Base-by-base conservation (phyloP, 2,329 filamentous ascomycete genomes). In the Fusarium sp. region DNA sequence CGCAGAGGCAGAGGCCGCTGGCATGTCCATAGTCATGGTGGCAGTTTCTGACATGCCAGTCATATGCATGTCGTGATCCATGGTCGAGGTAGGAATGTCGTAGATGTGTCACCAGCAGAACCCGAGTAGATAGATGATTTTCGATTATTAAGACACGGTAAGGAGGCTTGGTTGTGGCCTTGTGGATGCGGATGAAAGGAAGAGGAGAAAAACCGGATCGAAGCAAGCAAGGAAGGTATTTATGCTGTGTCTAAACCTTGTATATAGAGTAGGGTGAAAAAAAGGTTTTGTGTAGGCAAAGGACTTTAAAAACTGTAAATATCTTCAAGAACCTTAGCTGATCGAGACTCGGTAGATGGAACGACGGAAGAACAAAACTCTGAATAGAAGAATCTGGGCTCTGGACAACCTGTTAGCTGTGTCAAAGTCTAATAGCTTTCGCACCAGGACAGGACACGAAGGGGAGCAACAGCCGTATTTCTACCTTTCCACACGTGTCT, bases 21-120 rank as follows among this genome's bases (percentile, higher is more conserved):
- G 30, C 68, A 75, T 75, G 12, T 48, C 48, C 73, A 73, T 70
- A 3, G 68, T 72, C 41, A 67, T 67, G 41, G 56, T 62, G 18
- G 59, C 34, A n/a, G 56, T 58, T n/a, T 25, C 55, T 13, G 55
- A 49, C 49, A 59, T 66, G 51, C 57, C 48, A 14, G 67, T 61
- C 66, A 69, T 69, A 37, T 62, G 61, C 61, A 68, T 57, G n/a
- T 66, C 25, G 45, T 59, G 46, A 49, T 57, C 32, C 57, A 61
- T 30, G 28, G 28, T 28, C 11, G 28, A 28, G 28, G 28, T 28
- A 28, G 11, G 28, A 28, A 28, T 28, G 12, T 28, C 28, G 28
- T 28, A 28, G 28, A 28, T 28, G 11, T 28, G 28, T 28, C 28
- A 13, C 28, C 2, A 28, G 5, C 5, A 28, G 28, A 28, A 2